Conservation (phyloP, 225 moss, liverwort and hornwort species). For the Pseudisothecium myosuroides region DNA sequence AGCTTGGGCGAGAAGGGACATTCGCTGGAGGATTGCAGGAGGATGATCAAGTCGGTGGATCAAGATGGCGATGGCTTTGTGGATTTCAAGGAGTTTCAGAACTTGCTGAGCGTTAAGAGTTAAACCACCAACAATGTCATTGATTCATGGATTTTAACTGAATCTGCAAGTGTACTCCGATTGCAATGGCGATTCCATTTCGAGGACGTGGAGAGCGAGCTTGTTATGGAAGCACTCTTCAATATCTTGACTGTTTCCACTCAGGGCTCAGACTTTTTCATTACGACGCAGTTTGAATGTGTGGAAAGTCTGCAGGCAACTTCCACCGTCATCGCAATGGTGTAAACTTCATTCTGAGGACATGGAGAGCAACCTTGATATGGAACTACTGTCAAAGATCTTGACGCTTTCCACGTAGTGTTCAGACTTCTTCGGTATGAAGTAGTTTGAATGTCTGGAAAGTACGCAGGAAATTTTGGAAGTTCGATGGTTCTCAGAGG, state of each 20-base stretch:
- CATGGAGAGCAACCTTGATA: not conserved
- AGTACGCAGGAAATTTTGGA: not conserved
- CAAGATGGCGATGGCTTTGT: slow-evolving; percentile 36
- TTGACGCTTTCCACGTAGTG: no score
- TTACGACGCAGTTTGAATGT: not conserved
- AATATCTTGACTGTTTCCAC: not conserved
- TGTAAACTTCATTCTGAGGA: no score
- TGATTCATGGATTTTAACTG: not conserved
- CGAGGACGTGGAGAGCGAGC: not conserved
- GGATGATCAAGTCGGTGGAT: slow-evolving; percentile 28
- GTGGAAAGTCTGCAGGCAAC: not conserved
- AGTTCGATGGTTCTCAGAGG: not conserved
- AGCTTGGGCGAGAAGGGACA: slow-evolving; percentile 26
- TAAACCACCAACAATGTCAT: not conserved
- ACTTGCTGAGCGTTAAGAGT: slow-evolving; percentile 9
- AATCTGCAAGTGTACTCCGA: no score
- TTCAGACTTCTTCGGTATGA: not conserved
- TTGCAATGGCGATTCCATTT: not conserved
- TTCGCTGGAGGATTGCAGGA: slow-evolving; percentile 19
- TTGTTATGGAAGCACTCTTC: not conserved
- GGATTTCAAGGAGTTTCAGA: slow-evolving; percentile 22
- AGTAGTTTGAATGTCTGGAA: no score
- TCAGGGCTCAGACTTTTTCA: not conserved
- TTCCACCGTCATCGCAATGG: not conserved
- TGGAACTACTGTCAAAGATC: not conserved